Base-by-base conservation (phyloP, 2,329 filamentous ascomycete genomes). In the Xylaria polymorpha region DNA sequence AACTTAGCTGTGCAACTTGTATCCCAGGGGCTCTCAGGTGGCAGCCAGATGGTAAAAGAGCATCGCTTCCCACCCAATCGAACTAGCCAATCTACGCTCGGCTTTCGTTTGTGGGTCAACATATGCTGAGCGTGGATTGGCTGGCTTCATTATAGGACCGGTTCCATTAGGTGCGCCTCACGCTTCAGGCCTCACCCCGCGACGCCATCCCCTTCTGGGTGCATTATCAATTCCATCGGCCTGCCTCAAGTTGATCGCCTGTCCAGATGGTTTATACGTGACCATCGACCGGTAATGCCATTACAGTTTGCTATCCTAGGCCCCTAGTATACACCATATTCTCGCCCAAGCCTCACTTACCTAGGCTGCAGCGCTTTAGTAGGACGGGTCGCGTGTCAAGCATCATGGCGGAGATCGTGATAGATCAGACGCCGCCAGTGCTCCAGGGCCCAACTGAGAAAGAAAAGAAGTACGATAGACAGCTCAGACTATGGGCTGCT, bases 401-500 rank as follows among this genome's bases (percentile, higher is more conserved):
- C 37, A 75, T 67, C 55, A 85, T 85, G 84, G 81, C 83, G 20
- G 82, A 85, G 74, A 80, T 83, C 59, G 79, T 84, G 68, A 79
- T 74, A 70, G 80, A 74, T 73, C 83, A 85, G 71, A 84, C 81
- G 7, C 83, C 82, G n/a, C 83, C 83, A 1, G 79, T 84, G 20
- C 82, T 87, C 46, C 82, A 84, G 37, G 85, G 85, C 0, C 87
- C 86, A 9, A 86, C 87, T 5, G 87, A 88, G 72, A 89, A 90
- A 77, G 87, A 90, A 71, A 88, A 88, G 80, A 97, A 93, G 78
- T 99, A 99, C 82, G 96, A 99, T 80, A 90, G 96, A 62, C 96
- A 99, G 81, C 89, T 99, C 48, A 91, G 97, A 62, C 85, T 99
- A 15, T 99, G 96, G 96, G 97, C 94, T 70, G 94, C 95, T 50